These are phyloP conservation scores for Clavispora santaluciae DNA, from an alignment of 805 yeast genomes.

Conservation along the genomic window DNA sequence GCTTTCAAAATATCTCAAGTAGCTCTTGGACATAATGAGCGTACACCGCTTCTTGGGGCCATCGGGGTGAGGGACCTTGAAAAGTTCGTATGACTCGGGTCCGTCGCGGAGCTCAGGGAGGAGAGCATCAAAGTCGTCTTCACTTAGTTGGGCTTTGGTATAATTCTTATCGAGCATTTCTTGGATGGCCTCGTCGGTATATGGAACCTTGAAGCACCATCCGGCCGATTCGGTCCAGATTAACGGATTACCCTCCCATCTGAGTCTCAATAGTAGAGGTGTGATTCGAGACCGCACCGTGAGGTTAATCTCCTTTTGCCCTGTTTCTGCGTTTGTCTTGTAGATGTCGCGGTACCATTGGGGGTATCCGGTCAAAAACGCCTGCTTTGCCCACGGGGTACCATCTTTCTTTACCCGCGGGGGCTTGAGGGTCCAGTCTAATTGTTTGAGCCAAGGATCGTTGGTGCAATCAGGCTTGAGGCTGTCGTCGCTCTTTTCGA, in stretches of 20 bases:
- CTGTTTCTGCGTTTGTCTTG: constrained; percentile 29
- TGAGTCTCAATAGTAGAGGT: constrained; percentile 67
- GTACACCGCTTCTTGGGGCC: constrained; percentile 75
- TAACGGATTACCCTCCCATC: constrained; percentile 83
- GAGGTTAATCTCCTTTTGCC: constrained; percentile 44
- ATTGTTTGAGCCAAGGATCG: constrained; percentile 89
- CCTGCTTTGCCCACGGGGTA: constrained; percentile 61
- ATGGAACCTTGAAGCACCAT: constrained; percentile 78
- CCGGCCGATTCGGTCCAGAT: constrained; percentile 77
- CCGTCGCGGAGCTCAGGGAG: constrained; percentile 21
- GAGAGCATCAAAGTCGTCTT: constrained; percentile 24
- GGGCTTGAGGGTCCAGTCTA: constrained; percentile 78
- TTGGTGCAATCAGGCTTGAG: constrained; percentile 30
- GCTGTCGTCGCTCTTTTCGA: constrained; percentile 28
- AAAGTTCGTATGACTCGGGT: constrained; percentile 32
- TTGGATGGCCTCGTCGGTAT: constrained; percentile 23
- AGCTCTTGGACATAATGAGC: constrained; percentile 71
- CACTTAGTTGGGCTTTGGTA: constrained; percentile 22
- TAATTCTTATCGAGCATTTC: constrained; percentile 38
- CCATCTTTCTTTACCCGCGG: constrained; percentile 63
- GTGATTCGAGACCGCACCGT: constrained; percentile 71
- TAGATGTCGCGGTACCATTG: constrained; percentile 78
- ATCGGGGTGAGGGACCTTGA: constrained; percentile 84
- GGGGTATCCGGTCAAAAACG: constrained; percentile 83
- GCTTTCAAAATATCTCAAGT: constrained; percentile 64